These are phyloP conservation scores for Boletus edulis DNA, from an alignment of 768 basidiomycete genomes.

Conservation along the genomic window DNA sequence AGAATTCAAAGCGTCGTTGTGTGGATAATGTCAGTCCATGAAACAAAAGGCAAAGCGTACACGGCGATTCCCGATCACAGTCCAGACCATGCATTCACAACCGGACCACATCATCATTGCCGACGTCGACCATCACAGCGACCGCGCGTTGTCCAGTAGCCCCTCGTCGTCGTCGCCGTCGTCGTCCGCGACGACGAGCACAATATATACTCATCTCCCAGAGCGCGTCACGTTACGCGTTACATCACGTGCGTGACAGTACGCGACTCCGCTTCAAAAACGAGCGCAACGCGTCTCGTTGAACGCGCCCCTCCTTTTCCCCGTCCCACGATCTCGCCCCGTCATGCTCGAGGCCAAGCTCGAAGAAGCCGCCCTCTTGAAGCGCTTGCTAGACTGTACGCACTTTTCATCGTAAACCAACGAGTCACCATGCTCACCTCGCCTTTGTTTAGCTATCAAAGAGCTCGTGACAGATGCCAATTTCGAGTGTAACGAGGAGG, in stretches of 20 bases:
- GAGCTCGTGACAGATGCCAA: conserved; percentile 98
- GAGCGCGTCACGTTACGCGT: conserved; percentile 23
- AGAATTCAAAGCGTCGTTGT: too few relatives aligned
- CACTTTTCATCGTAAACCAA: neutral
- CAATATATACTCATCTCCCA: too few relatives aligned
- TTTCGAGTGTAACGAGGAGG: conserved; percentile 95
- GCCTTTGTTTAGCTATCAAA: conserved; percentile 72
- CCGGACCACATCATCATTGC: neutral
- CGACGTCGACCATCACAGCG: neutral
- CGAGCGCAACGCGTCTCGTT: conserved; percentile 27
- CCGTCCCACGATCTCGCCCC: conserved; percentile 4
- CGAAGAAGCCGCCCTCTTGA: conserved; percentile 81
- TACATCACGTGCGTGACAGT: conserved; percentile 27
- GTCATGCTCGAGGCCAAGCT: conserved; percentile 90
- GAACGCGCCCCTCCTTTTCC: conserved; percentile 13
- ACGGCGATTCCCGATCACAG: conserved; percentile 12
- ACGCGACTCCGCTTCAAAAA: conserved; percentile 38
- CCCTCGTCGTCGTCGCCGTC: neutral
- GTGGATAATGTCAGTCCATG: too few relatives aligned
- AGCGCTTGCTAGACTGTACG: conserved; percentile 91
- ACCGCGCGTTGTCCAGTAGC: neutral
- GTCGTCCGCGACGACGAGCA: neutral
- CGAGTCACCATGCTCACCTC: neutral
- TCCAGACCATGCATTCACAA: conserved; percentile 5
- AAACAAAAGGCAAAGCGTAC: neutral